These are phyloP conservation scores for Phialophora tarda DNA, from an alignment of 2,329 filamentous ascomycete genomes.

Conservation along the genomic window DNA sequence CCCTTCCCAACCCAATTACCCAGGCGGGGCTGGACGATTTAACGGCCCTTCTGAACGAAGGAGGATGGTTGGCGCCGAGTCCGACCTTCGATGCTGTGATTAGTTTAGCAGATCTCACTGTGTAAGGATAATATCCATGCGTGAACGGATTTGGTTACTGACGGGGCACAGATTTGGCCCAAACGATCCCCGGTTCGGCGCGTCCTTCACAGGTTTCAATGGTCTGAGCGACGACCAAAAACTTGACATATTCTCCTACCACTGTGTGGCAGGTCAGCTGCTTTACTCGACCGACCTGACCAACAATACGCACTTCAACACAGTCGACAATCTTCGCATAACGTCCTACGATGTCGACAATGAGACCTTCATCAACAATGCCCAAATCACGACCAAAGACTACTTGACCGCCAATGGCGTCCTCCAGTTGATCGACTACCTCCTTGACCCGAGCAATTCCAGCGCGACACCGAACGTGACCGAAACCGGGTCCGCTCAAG, in stretches of 20 bases:
- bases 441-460: neutral
- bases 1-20: neutral
- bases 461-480: neutral
- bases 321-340: neutral
- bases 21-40: neutral
- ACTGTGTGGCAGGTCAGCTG: neutral
- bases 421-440: neutral
- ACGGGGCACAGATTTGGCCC: neutral
- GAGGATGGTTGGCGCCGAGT: neutral
- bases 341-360: neutral
- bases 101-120: neutral
- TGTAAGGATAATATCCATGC: neutral
- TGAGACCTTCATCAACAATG: neutral
- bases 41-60: neutral
- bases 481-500: neutral
- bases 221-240: neutral
- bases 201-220: neutral
- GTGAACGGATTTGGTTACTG: neutral
- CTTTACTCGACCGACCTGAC: slow-evolving; percentile 2
- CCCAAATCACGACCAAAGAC: neutral
- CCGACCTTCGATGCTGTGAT: neutral
- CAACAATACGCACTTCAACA: slow-evolving; percentile 1
- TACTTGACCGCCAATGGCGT: slow-evolving; percentile 3
- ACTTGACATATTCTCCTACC: neutral
- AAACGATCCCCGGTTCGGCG: neutral